These are phyloP conservation scores for Pouteria glomerata DNA, from an alignment of 148 eudicot genomes.

Conservation along the genomic window DNA sequence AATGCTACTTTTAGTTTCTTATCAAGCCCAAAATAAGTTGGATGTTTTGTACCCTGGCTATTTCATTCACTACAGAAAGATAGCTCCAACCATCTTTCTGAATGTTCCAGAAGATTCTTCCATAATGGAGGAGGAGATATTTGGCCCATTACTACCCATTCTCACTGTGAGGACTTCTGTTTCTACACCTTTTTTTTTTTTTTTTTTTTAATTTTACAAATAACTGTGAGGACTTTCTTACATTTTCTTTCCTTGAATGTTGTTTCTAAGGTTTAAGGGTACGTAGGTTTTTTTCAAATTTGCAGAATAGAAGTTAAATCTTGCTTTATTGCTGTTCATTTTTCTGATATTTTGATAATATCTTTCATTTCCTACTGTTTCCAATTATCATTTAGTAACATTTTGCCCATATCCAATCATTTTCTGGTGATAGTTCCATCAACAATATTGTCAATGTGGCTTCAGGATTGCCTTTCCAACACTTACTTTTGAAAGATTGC, in stretches of 20 bases:
- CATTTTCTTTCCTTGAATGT: background rate
- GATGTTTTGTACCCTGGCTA: background rate
- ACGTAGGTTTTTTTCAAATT: background rate
- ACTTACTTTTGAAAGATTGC: background rate
- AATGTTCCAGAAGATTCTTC: slow-evolving; percentile 47
- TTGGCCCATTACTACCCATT: slow-evolving; percentile 76
- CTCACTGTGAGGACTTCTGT: slow-evolving; percentile 43
- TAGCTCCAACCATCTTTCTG: slow-evolving; percentile 61
- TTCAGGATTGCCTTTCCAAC: background rate
- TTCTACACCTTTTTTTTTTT: too few species aligned
- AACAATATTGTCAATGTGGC: background rate
- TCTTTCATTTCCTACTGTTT: too few species aligned
- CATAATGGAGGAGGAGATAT: slow-evolving; percentile 69
- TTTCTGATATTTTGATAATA: background rate
- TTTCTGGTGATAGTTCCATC: background rate
- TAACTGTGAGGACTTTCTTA: too few species aligned
- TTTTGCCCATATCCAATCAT: background rate
- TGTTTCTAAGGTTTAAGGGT: background rate
- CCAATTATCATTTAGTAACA: too few species aligned
- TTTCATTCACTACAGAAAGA: slow-evolving; percentile 35
- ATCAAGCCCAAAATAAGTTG: background rate
- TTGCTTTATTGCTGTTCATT: background rate
- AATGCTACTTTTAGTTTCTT: background rate
- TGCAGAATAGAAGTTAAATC: background rate
- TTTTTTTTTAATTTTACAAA: too few species aligned